phyloP scores from a whole-genome alignment of 192 early-diverging fungal genomes.

The Fimicolochytrium jonesii region DNA sequence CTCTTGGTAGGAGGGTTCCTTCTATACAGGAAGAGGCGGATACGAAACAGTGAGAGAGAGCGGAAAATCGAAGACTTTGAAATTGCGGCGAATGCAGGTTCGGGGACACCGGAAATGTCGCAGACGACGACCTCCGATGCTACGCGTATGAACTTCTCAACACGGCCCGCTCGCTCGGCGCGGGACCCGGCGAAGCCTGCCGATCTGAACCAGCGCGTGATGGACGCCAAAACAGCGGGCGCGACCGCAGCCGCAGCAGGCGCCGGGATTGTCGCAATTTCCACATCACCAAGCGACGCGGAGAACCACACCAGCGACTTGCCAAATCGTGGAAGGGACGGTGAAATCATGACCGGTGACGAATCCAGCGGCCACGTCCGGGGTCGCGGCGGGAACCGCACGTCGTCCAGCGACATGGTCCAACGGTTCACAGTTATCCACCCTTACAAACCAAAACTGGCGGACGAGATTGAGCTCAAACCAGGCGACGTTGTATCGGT shows the following conservation, averaged over 20 bases:
- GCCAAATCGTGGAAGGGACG: too few relatives aligned
- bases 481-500: constrained; percentile 21
- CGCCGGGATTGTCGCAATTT: too few relatives aligned
- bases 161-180: constrained; percentile 12
- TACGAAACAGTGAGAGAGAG: neutral
- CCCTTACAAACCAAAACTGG: constrained; percentile 20
- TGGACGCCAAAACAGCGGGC: neutral
- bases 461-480: constrained; percentile 17
- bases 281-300: neutral
- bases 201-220: constrained; percentile 1
- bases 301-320: neutral
- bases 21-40: neutral
- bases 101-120: neutral
- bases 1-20: neutral
- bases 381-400: too few relatives aligned
- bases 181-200: constrained; percentile 13
- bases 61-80: neutral
- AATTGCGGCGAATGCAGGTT: neutral
- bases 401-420: constrained; percentile 1
- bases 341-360: too few relatives aligned
- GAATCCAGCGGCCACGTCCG: too few relatives aligned
- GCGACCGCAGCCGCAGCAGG: neutral
- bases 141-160: neutral
- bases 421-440: constrained; percentile 24
- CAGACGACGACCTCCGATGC: neutral